Evolutionary conservation across 495 filamentous ascomycete genomes (phyloP), one percentile per base, ranked within the genome.

Genomic region (Hypoxylon trugodes): DNA sequence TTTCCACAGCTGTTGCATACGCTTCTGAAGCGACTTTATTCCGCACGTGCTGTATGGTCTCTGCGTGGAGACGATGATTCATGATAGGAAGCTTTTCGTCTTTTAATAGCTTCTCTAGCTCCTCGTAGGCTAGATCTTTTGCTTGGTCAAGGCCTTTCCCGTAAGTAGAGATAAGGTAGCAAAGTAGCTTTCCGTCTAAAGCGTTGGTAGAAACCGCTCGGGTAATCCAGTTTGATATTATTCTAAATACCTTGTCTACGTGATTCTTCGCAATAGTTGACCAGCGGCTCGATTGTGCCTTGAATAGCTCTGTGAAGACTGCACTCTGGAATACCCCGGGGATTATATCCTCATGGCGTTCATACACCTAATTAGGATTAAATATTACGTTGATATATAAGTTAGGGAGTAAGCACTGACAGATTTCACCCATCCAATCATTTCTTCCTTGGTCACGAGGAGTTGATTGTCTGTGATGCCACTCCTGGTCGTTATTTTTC

Each of bases 251-350:
- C 0, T 40, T 54, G 15, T 68, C 24, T 9, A 72, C 46, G 33
- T 71, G 65, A 0, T 42, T 13, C 1, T 43, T 35, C 2, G 59
- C 71, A 37, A 80, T 70, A 5, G 48, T 15, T 28, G 69, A 54
- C 80, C 79, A 82, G 0, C 68, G 74, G 0, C 38, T 46, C 0
- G 63, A 75, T 60, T 83, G 79, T 21, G 81, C 74, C 13, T 74
- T 73, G 15, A 82, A 82, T 0, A 84, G 59, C 9, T 66, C 71
- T 0, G 74, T 76, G 0, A 84, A 65, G 0, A 82, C 58, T 1
- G 79, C 64, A 13, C 76, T 76, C 28, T 82, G 84, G 40, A 73
- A 67, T 33, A 56, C 82, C 4, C 83, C 83, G 1, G 78, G 65
- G 0, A 84, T 61, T 32, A 83, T 78, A 37, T 72, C 67, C 2